Evolutionary conservation across 2,329 filamentous ascomycete genomes (phyloP), one percentile per base, ranked within the genome.

Genomic region (Endothia cerciana): DNA sequence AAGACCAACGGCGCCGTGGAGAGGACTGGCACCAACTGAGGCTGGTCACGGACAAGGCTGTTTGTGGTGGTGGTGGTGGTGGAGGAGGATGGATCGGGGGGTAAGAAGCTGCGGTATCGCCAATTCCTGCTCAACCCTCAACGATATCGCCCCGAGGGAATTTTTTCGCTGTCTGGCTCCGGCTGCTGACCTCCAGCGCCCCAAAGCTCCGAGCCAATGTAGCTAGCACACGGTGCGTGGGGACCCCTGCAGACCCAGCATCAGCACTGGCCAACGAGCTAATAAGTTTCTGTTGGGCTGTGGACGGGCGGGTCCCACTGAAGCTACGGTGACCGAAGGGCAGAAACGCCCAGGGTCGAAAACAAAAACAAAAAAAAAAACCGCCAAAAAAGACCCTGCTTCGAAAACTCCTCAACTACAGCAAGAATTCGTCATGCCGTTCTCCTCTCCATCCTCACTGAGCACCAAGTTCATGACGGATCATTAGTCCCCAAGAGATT

Each of bases 261-360:
- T 43, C 60, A 59, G 47, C 60, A 59, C 43, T 41, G 56, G 62
- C 66, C 66, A 68, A 63, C 64, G 62, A 58, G 57, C 57, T 59
- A 66, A 62, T 59, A 66, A 62, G 43, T 60, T 68, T 63, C 66
- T 65, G 63, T 66, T 65, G 64, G 64, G 65, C 60, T 57, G 40
- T 38, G 55, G 53, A 49, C 38, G 47, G 60, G 60, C 53, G 61
- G 41, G 49, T 55, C 49, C 49, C 58, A 59, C 49, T 10, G 13
- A 4, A 25, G 28, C 60, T 55, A 68, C 66, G 66, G 66, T 57
- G 55, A 66, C 66, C 64, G 66, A 68, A 68, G 36, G 30, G 30
- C 53, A 11, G n/a, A n/a, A n/a, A n/a, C n/a, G n/a, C n/a, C n/a
- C n/a, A n/a, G n/a, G n/a, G n/a, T n/a, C n/a, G n/a, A n/a, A n/a